Percentiles rank a stretch among this genome's conserved stretches.
These are phyloP conservation scores for Chrysoporthe puriensis DNA, from an alignment of 2,329 filamentous ascomycete genomes.

Conservation along the genomic window DNA sequence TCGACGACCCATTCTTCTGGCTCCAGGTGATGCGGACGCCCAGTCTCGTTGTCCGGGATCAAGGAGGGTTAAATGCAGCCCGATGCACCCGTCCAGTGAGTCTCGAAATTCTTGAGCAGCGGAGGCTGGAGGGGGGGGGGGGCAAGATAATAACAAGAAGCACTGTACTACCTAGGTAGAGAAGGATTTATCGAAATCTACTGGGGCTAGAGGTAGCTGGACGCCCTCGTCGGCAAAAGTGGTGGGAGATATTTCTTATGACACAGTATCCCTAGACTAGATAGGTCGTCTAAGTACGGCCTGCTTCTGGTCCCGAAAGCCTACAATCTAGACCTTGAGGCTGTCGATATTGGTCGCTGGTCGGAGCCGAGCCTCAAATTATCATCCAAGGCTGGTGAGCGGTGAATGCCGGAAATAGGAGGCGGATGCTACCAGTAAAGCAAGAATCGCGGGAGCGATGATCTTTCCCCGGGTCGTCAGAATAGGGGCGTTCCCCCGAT, in stretches of 20 bases:
- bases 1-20: not conserved
- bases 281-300: not conserved
- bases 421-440: not conserved
- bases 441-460: constrained; percentile 4
- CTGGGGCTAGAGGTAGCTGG: not conserved
- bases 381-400: not conserved
- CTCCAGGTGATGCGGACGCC: not conserved
- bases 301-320: not conserved
- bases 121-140: too few species aligned
- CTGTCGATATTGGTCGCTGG: not conserved
- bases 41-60: not conserved
- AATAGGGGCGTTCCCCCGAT: constrained; percentile 1
- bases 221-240: not conserved
- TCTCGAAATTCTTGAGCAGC: too few species aligned
- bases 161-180: too few species aligned
- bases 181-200: too few species aligned
- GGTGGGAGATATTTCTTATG: not conserved
- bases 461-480: not conserved
- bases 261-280: not conserved
- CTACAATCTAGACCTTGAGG: not conserved
- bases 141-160: too few species aligned
- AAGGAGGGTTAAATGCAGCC: too few species aligned
- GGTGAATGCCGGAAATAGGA: constrained; percentile 7
- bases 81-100: too few species aligned
- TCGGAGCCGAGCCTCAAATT: not conserved